Base-by-base conservation (phyloP, 331 rosid species). In the Rhamnella rubrinervis region DNA sequence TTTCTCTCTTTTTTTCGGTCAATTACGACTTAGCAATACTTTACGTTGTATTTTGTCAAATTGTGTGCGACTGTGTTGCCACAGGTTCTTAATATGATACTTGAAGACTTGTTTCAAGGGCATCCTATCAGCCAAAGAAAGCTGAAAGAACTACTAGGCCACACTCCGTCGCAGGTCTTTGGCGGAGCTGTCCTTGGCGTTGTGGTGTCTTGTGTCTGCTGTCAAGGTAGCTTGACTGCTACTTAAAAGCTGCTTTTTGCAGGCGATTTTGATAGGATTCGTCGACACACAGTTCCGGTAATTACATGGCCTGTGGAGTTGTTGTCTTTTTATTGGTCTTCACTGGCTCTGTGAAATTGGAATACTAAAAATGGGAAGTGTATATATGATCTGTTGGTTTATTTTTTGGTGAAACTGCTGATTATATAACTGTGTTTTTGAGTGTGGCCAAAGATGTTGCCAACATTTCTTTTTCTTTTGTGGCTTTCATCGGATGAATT, bases 101-200 rank as follows among this genome's bases (percentile, higher is more conserved):
- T 91, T 20, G 88, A 82, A 70, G 92, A 88, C 86, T 73, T 91
- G 76, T 91, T 91, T 65, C 69, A 86, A 80, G 97, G 93, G 60
- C 97, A 91, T 82, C 96, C 97, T 16, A 83, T 91, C 70, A 85
- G 96, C 83, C 80, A 91, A 79, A 88, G 90, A 53, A 91, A 91
- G 82, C 91, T 91, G 9, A 91, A 91, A 78, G 97, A 88, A 76
- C 91, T 91, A 72, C 89, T 91, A 41, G 97, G 97, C 68, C 96
- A 91, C 84, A 88, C 93, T 17, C 97, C 88, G 10, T 91, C 93
- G 31, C 97, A 91, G 80, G 97, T 91, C 23, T 65, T 91, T 62
- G 93, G 77, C 6, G 97, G 97, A 72, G 97, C 97, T 76, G 31
- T 91, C 40, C 86, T 91, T 44, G 97, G 97, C 53, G 62, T 83